Evolutionary conservation across 1,139 yeast species (phyloP).

Genomic region (Debaryomyces singareniensis): DNA sequence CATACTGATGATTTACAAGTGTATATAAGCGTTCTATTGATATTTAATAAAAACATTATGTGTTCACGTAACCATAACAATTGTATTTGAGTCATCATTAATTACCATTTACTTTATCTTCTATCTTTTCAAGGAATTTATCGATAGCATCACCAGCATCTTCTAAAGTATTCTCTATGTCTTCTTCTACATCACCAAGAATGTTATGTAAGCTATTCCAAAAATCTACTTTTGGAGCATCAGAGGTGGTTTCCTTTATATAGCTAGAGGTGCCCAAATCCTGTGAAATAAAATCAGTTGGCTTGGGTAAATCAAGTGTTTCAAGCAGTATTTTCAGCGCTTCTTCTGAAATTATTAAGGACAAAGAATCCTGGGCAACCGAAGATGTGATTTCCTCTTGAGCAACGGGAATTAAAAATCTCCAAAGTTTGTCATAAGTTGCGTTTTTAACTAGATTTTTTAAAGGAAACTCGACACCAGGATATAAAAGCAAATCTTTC

Average conservation of each 20-base stretch:
- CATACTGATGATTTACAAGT: too few relatives aligned
- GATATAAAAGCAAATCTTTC: constrained; percentile 51
- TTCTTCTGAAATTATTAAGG: constrained; percentile 23
- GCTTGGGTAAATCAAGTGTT: constrained; percentile 26
- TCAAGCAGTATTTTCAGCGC: constrained; percentile 13
- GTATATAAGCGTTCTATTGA: too few relatives aligned
- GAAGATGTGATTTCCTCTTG: constrained; percentile 11
- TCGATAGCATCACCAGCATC: constrained; percentile 10
- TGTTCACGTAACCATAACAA: too few relatives aligned
- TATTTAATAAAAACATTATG: too few relatives aligned
- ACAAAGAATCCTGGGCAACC: constrained; percentile 17
- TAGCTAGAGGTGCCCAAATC: constrained; percentile 6
- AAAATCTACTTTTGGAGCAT: constrained; percentile 11
- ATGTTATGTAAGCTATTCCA: constrained; percentile 26
- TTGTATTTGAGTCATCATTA: too few relatives aligned
- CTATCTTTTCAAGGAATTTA: constrained; percentile 9
- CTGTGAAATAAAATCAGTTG: constrained; percentile 19
- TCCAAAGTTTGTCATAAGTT: constrained; percentile 48
- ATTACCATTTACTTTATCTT: constrained; percentile 1
- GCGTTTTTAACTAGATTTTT: constrained; percentile 42
- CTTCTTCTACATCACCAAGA: constrained; percentile 15
- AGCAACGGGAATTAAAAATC: too few relatives aligned
- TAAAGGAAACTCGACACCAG: constrained; percentile 48
- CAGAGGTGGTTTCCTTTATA: constrained; percentile 5
- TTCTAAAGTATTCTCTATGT: constrained; percentile 12